Conservation (phyloP, 2,329 filamentous ascomycete species). For the Penicillium sp. region DNA sequence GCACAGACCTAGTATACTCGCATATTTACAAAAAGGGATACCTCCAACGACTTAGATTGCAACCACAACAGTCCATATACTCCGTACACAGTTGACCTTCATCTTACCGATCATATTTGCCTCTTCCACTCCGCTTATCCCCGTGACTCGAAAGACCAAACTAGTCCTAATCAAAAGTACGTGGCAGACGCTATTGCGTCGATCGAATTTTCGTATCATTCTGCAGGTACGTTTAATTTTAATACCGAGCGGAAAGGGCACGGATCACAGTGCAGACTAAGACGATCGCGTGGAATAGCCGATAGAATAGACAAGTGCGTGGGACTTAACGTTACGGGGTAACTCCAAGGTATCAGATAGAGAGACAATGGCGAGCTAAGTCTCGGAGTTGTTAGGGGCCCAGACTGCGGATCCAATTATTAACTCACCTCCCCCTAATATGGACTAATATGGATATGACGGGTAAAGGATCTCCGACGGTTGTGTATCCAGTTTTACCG, state of each 20-base stretch:
- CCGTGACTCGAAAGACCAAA: slow-evolving; percentile 2
- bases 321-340: not conserved
- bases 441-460: slow-evolving; percentile 16
- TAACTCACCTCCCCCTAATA: slow-evolving; percentile 4
- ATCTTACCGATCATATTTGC: not conserved
- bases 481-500: slow-evolving; percentile 16
- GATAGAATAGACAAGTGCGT: slow-evolving; percentile 2
- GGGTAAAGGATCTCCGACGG: slow-evolving; percentile 21
- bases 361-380: slow-evolving; percentile 12
- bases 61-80: not conserved
- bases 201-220: slow-evolving; percentile 9
- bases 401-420: slow-evolving; percentile 4
- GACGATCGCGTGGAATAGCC: slow-evolving; percentile 5
- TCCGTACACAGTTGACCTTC: not conserved
- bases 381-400: slow-evolving; percentile 12
- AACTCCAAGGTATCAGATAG: slow-evolving; percentile 17
- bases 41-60: not conserved
- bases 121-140: not conserved
- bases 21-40: not conserved
- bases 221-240: slow-evolving; percentile 16
- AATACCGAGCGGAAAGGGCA: slow-evolving; percentile 8
- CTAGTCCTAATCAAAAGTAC: slow-evolving; percentile 15
- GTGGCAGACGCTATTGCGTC: slow-evolving; percentile 12
- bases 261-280: slow-evolving; percentile 5
- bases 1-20: slow-evolving; percentile 1